phyloP scores from a whole-genome alignment of 148 eudicot genomes.

The Fallopia convolvulus region DNA sequence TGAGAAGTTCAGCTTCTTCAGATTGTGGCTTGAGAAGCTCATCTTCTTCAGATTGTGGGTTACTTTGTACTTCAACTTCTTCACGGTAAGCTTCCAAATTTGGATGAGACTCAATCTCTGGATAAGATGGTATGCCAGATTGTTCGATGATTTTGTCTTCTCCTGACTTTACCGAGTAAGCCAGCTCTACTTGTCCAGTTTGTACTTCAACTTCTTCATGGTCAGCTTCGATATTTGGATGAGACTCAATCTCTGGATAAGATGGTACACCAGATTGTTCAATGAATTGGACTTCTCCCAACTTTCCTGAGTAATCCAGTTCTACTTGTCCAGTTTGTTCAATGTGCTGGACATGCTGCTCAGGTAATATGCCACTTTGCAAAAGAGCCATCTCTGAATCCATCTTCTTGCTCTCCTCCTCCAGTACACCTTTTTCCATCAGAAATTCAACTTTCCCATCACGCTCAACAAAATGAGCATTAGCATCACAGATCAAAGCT shows the following conservation, averaged over 20 bases:
- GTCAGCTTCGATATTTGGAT: not conserved
- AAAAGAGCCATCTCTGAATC: not conserved
- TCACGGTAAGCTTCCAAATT: not conserved
- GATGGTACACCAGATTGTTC: not conserved
- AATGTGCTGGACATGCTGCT: not conserved
- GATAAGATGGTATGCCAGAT: not conserved
- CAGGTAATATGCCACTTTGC: not conserved
- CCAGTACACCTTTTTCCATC: not conserved
- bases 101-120: not conserved
- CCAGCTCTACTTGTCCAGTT: not conserved
- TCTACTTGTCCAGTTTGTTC: not conserved
- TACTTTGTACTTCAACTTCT: not conserved
- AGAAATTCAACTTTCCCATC: not conserved
- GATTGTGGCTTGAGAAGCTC: not conserved
- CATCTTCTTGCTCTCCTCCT: not conserved
- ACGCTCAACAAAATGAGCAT: not conserved
- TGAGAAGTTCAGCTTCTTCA: not conserved
- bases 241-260: not conserved
- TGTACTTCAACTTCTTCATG: not conserved
- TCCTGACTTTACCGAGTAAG: not conserved
- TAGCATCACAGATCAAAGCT: not conserved
- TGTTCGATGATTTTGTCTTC: not conserved
- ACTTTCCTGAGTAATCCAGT: not conserved
- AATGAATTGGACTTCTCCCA: not conserved
- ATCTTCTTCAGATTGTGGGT: not conserved